phyloP scores from a whole-genome alignment of 2,329 filamentous ascomycete species.

The Clathrospora elynae region DNA sequence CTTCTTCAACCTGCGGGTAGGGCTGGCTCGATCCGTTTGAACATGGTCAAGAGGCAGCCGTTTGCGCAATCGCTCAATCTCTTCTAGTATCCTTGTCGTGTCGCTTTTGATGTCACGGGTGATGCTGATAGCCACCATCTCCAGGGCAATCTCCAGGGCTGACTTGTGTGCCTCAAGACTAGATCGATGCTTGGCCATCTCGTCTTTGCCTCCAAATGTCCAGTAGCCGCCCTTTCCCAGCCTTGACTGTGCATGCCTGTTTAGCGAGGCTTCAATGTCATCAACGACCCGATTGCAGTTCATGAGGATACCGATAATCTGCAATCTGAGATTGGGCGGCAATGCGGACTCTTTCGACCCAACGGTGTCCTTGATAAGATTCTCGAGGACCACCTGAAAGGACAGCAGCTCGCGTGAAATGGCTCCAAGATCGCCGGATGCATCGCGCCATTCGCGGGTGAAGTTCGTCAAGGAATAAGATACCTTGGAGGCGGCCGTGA shows the following conservation, averaged over 20 bases:
- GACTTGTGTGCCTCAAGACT: constrained; percentile 1
- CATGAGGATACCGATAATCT: not conserved
- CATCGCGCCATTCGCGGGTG: constrained; percentile 1
- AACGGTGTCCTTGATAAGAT: not conserved
- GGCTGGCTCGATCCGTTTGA: not conserved
- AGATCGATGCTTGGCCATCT: not conserved
- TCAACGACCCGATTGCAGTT: not conserved
- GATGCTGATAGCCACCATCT: not conserved
- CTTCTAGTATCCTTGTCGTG: not conserved
- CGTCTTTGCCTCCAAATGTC: not conserved
- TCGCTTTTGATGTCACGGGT: not conserved
- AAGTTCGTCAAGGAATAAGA: not conserved
- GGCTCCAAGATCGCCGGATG: not conserved
- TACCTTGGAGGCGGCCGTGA: not conserved
- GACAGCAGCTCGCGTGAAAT: not conserved
- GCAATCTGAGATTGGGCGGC: not conserved
- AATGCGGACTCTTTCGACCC: not conserved
- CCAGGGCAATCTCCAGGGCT: not conserved
- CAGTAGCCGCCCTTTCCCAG: not conserved
- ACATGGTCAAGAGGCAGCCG: not conserved
- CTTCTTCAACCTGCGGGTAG: not conserved
- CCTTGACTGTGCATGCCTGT: not conserved
- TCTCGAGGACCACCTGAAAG: not conserved
- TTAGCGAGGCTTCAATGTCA: not conserved
- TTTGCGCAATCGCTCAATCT: not conserved